Base-by-base conservation (phyloP, 306 rosid genomes). In the Lotus japonicus region DNA sequence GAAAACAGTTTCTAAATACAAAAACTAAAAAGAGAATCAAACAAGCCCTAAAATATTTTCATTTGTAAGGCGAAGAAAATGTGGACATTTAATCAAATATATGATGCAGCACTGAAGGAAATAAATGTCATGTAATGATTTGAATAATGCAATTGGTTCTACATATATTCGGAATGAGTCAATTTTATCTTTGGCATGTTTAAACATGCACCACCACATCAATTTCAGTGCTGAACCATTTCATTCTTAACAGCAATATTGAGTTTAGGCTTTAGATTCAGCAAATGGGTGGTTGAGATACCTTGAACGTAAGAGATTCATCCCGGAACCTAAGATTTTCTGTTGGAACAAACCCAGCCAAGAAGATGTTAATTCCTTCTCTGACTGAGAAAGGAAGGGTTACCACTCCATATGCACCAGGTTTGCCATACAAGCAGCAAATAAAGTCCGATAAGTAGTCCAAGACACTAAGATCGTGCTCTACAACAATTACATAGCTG, bases 401-500 rank as follows among this genome's bases (percentile, higher is more conserved):
- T 43, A 95, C 99, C 68, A 95, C 99, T 74, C 99, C 99, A 81
- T 90, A 95, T 41, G 96, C 97, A 81, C 99, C 97, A 46, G 99
- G 99, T 75, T 95, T 95, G 16, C 99, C 99, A 72, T 90, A 95
- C 68, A 95, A 74, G 80, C 99, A 95, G 95, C 99, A 95, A 59
- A 95, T 90, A 68, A 95, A 95, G 83, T 95, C 99, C 7, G 99
- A 95, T 60, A 95, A 85, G 80, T 95, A 95, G 88, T 95, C 99
- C 87, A 95, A 72, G 73, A 95, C 97, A 57, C 99, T 95, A 59
- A 95, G 96, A 79, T 95, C 99, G 39, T 95, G 99, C 95, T 95
- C 99, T 59, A 95, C 99, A 45, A 90, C 99, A 77, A 95, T 95
- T 36, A 95, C 99, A 80, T 88, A 95, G 87, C 99, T 94, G 99